Evolutionary conservation across 2,329 filamentous ascomycete genomes (phyloP).

Genomic region (Aureobasidium subglaciale): DNA sequence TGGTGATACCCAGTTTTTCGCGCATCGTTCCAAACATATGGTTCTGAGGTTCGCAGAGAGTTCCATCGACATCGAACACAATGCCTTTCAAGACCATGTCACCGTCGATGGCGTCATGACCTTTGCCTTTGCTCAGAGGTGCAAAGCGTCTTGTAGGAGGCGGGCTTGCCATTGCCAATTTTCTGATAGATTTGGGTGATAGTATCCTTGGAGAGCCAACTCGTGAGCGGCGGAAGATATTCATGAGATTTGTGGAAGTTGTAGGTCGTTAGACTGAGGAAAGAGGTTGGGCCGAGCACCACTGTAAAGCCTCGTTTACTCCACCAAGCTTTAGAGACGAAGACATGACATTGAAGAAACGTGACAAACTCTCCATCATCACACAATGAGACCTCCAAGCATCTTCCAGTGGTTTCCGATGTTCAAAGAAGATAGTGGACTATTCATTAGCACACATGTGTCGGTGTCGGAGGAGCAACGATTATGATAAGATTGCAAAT

Average conservation of each 20-base stretch:
- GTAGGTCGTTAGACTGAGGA: neutral
- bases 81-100: constrained; percentile 46
- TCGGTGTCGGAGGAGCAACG: too few relatives aligned
- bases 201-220: neutral
- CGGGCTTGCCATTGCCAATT: neutral
- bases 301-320: neutral
- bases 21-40: constrained; percentile 95
- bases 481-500: too few relatives aligned
- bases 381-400: too few relatives aligned
- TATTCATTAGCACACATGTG: too few relatives aligned
- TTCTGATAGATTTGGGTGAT: neutral
- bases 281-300: neutral
- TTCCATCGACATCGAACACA: constrained; percentile 93
- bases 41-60: constrained; percentile 83
- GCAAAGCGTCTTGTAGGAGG: constrained; percentile 39
- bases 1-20: constrained; percentile 62
- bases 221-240: neutral
- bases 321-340: too few relatives aligned
- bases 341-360: too few relatives aligned
- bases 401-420: too few relatives aligned
- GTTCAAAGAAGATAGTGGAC: too few relatives aligned
- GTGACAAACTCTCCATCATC: too few relatives aligned
- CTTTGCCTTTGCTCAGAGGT: constrained; percentile 36
- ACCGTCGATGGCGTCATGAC: constrained; percentile 25
- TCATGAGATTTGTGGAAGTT: neutral